These are phyloP conservation scores for Barnettozyma sp. DNA, from an alignment of 805 yeast genomes.

Conservation along the genomic window DNA sequence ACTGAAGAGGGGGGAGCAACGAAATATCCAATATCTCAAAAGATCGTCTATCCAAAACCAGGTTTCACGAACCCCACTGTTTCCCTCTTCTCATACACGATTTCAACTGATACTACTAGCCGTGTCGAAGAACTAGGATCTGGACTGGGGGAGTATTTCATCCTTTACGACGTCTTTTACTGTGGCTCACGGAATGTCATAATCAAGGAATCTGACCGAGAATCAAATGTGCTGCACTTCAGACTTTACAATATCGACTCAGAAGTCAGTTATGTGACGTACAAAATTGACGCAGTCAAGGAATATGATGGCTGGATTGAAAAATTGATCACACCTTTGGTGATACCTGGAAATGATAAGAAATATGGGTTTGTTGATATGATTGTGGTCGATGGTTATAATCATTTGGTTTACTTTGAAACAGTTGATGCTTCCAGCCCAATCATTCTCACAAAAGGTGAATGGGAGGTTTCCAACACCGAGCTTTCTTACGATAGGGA, in stretches of 20 bases:
- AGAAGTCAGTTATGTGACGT: conserved; percentile 31
- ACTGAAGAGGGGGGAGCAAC: conserved; percentile 31
- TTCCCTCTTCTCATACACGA: conserved; percentile 40
- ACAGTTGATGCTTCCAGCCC: conserved; percentile 53
- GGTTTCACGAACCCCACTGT: conserved; percentile 72
- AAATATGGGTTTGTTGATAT: conserved; percentile 74
- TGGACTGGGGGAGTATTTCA: conserved; percentile 35
- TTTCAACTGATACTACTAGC: conserved; percentile 26
- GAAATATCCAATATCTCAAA: conserved; percentile 51
- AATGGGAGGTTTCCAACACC: conserved; percentile 81
- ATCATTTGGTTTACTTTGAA: conserved; percentile 77
- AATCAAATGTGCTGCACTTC: conserved; percentile 54
- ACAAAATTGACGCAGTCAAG: conserved; percentile 38
- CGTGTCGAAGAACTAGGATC: conserved; percentile 25
- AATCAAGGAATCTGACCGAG: conserved; percentile 58
- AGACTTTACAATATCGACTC: conserved; percentile 35
- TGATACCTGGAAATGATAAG: conserved; percentile 40
- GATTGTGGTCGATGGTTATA: conserved; percentile 51
- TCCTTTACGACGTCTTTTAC: conserved; percentile 66
- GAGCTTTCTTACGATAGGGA: conserved; percentile 51
- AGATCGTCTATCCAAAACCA: conserved; percentile 75
- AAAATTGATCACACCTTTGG: conserved; percentile 51
- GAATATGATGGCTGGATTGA: conserved; percentile 70
- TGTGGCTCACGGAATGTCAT: conserved; percentile 44
- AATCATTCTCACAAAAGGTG: conserved; percentile 58